Evolutionary conservation across 2,329 filamentous ascomycete species (phyloP).

Genomic region (Tolypocladium tundrense): DNA sequence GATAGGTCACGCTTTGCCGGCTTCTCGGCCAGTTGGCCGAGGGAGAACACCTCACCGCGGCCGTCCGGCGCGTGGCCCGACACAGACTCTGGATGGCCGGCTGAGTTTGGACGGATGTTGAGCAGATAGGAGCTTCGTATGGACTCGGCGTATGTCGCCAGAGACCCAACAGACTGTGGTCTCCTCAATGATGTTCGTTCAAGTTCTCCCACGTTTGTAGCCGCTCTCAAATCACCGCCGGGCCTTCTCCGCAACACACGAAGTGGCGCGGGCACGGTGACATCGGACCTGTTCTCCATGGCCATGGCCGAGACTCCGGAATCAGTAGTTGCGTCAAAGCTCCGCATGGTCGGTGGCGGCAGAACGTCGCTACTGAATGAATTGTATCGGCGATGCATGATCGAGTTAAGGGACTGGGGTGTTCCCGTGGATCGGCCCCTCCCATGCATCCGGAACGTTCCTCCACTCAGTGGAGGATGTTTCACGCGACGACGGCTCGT

Average conservation of each 20-base stretch:
- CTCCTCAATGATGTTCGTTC: constrained; percentile 37
- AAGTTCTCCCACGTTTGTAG: constrained; percentile 53
- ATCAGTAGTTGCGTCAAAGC: constrained; percentile 50
- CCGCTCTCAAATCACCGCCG: constrained; percentile 64
- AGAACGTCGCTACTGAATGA: constrained; percentile 50
- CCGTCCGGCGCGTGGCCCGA: constrained; percentile 13
- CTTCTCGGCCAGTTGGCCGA: constrained; percentile 47
- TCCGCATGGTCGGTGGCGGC: constrained; percentile 40
- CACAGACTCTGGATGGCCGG: constrained; percentile 11
- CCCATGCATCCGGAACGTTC: constrained; percentile 25
- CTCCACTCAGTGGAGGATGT: constrained; percentile 16
- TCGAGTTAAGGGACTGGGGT: constrained; percentile 38
- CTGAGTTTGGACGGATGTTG: constrained; percentile 23
- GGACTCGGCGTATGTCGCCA: constrained; percentile 52
- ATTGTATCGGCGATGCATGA: constrained; percentile 44
- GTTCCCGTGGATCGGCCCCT: constrained; percentile 38
- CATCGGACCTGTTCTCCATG: constrained; percentile 27
- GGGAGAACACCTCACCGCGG: constrained; percentile 40
- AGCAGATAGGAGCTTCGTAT: constrained; percentile 46
- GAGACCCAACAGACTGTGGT: constrained; percentile 48
- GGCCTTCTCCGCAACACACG: constrained; percentile 61
- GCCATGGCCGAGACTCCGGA: constrained; percentile 41
- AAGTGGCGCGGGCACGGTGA: constrained; percentile 38
- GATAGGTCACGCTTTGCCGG: constrained; percentile 37
- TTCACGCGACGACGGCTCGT: constrained; percentile 13